A percentile compares a stretch with the other conserved stretches of the same genome.
phyloP scores from a whole-genome alignment of 495 filamentous ascomycete species.

The Diplogelasinospora grovesii region DNA sequence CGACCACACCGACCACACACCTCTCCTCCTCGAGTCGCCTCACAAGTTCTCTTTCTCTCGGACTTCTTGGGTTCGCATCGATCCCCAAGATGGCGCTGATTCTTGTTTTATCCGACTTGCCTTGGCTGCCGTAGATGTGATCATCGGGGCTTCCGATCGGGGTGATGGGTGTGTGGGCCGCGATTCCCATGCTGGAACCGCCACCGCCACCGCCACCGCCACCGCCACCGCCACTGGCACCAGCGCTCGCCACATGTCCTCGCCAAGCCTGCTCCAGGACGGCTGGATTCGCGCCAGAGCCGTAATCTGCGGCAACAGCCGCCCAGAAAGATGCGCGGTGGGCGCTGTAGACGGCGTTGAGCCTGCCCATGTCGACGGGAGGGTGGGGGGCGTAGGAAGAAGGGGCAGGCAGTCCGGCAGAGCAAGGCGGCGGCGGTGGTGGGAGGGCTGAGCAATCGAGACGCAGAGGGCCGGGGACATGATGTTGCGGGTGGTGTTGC shows the following conservation, averaged over 20 bases:
- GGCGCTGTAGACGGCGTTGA: slow-evolving; percentile 60
- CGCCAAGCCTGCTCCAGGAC: slow-evolving; percentile 66
- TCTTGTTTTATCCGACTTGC: slow-evolving; percentile 43
- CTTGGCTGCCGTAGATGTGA: slow-evolving; percentile 24
- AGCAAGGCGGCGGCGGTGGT: slow-evolving; percentile 27
- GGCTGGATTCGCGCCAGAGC: slow-evolving; percentile 52
- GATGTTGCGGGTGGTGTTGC: slow-evolving; percentile 13
- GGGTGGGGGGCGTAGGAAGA: slow-evolving; percentile 20
- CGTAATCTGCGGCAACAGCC: slow-evolving; percentile 63
- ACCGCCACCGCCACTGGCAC: slow-evolving; percentile 16
- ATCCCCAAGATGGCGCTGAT: slow-evolving; percentile 50
- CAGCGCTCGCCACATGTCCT: slow-evolving; percentile 23
- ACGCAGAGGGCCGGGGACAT: slow-evolving; percentile 31
- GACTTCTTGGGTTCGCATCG: slow-evolving; percentile 46
- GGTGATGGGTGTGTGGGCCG: slow-evolving; percentile 38
- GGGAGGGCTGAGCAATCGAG: slow-evolving; percentile 45
- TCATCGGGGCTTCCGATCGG: slow-evolving; percentile 40
- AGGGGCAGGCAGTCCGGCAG: slow-evolving; percentile 15
- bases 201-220: slow-evolving; percentile 1
- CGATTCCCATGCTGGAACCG: slow-evolving; percentile 10
- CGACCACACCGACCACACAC: slow-evolving; percentile 16
- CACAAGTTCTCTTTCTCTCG: slow-evolving; percentile 47
- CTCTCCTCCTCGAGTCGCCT: slow-evolving; percentile 43
- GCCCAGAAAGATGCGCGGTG: slow-evolving; percentile 69
- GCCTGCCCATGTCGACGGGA: slow-evolving; percentile 58